phyloP scores from a whole-genome alignment of 2,329 filamentous ascomycete species.

The Stemphylium lycopersici region DNA sequence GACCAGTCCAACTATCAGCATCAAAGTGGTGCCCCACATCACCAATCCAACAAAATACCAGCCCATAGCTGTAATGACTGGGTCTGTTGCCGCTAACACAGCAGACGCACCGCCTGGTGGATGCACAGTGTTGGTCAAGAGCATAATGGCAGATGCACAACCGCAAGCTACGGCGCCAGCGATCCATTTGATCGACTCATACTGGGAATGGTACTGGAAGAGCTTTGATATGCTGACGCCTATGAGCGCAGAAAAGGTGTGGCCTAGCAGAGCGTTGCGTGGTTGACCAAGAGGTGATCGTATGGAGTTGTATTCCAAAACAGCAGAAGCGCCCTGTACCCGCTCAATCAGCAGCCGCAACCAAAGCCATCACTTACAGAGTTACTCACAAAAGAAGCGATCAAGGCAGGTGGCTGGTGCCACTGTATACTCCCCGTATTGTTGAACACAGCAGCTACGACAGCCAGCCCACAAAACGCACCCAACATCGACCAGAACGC shows the following conservation, averaged over 20 bases:
- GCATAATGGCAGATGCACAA: slow-evolving; percentile 53
- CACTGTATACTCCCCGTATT: slow-evolving; percentile 46
- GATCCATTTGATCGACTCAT: slow-evolving; percentile 52
- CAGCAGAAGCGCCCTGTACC: slow-evolving; percentile 53
- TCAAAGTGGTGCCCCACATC: slow-evolving; percentile 50
- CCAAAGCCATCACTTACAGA: neutral
- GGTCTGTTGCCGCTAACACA: slow-evolving; percentile 52
- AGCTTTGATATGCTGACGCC: slow-evolving; percentile 55
- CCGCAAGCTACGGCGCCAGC: slow-evolving; percentile 54
- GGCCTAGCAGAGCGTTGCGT: slow-evolving; percentile 54
- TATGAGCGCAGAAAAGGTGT: slow-evolving; percentile 53
- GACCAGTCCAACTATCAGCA: slow-evolving; percentile 51
- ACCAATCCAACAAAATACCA: slow-evolving; percentile 55
- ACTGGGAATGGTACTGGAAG: slow-evolving; percentile 50
- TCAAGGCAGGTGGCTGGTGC: slow-evolving; percentile 52
- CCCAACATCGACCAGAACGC: slow-evolving; percentile 53
- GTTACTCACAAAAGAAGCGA: slow-evolving; percentile 51
- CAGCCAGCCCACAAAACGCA: slow-evolving; percentile 52
- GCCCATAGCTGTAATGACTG: slow-evolving; percentile 51
- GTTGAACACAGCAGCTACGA: slow-evolving; percentile 52
- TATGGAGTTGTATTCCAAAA: slow-evolving; percentile 57
- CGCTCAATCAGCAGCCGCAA: slow-evolving; percentile 4
- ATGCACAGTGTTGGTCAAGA: slow-evolving; percentile 56
- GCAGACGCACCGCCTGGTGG: slow-evolving; percentile 59
- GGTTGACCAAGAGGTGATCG: slow-evolving; percentile 56